Evolutionary conservation across 257 asterid genomes (phyloP), one percentile per base, ranked within the genome.

Genomic region (Scutellaria barbata): DNA sequence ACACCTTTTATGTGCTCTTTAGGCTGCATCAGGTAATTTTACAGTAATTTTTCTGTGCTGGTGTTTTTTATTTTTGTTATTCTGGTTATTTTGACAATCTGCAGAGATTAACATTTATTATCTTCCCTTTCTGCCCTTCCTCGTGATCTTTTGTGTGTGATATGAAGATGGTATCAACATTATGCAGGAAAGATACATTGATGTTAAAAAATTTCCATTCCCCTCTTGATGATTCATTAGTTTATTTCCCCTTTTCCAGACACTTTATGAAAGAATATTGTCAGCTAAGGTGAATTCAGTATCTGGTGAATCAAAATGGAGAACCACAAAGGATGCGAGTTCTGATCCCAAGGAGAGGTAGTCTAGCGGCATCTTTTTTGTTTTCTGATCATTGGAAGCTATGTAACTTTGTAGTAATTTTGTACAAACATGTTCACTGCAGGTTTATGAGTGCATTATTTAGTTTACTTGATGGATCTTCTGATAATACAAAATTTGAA

Each of bases 391-490:
- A 62, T 62, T 12, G 7, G 45, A 71, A 57, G 40, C 73, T 58
- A 25, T 64, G 42, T 48, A 33, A 41, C 75, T 57, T 42, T 61
- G 6, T 60, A 60, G 53, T 63, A 47, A 81, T 72, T 50, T 63
- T 70, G 58, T 51, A 12, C 56, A 13, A 35, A 25, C 72, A 63
- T 73, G 74, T 67, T 57, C 30, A 25, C 30, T 77, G 85, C 92
- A 95, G 99, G 84, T 95, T 95, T 83, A 88, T 87, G 88, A 79
- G 82, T 74, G 88, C 96, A 8, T 70, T 95, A 58, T 92, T 88
- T 74, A 81, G 97, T 79, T 87, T 95, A 80, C 97, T 95, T 10
- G 97, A 92, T 80, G 99, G 99, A 74, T 88, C 98, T 68, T 80
- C 86, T 68, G 99, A 95, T 74, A 95, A 92, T 78, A 16, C 95